Evolutionary conservation across 176 grass and related monocot genomes (phyloP), one percentile per base, ranked within the genome.

Genomic region (Avena eriantha): DNA sequence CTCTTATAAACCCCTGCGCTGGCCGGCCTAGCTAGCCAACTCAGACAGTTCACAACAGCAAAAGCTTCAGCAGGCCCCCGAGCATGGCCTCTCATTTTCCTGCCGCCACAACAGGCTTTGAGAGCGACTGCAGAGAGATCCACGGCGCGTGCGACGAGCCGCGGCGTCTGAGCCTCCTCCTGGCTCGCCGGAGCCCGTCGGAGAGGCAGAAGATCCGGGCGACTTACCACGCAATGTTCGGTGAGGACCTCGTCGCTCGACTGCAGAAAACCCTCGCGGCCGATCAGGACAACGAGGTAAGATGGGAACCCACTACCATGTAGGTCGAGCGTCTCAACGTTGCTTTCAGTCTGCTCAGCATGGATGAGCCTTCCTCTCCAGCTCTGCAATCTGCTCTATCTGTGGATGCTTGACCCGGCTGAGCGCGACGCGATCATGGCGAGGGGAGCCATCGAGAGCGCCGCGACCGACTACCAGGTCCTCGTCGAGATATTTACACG

Each of bases 401-500:
- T 96, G 75, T 98, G 97, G 97, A 86, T 94, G 92, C 88, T 96
- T 4, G 92, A 96, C 12, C 92, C 90, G 21, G 80, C 92, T 5
- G 86, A 96, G 35, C 90, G 92, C n/a, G 97, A 98, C 63, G 92
- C 92, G 34, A 60, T 90, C 22, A 78, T 95, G 79, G 93, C 86
- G 21, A 81, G 71, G 69, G 88, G 92, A 60, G 92, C 92, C 46
- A 39, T 96, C 3, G 87, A 91, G 82, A 5, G 79, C 26, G 17
- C 80, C 24, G 46, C 6, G 6, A 91, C 88, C 36, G 90, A 92
- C 15, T 93, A 91, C 92, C 68, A 68, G 31, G 54, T 66, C 61
- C 88, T 98, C 10, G 35, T 96, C 18, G 96, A 98, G 93, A 91
- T 96, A 84, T 96, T 96, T 88, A 96, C 92, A 13, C 88, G 90